Evolutionary conservation across 495 filamentous ascomycete genomes (phyloP).

Genomic region (Penicilliopsis zonata): DNA sequence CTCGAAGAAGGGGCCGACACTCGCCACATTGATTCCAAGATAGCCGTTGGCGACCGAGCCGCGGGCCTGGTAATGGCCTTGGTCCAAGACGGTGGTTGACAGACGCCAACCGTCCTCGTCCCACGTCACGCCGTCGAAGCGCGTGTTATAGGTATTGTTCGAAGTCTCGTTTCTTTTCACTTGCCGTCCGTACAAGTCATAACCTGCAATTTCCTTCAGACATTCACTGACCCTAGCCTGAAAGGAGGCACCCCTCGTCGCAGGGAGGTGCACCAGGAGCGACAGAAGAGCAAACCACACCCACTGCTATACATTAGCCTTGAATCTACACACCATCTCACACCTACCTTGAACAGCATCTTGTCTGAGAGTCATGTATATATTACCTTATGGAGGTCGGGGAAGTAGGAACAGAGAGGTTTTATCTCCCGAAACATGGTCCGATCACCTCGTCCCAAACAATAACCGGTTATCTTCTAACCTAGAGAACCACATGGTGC

Average conservation of each 20-base stretch:
- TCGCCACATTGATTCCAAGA: constrained; percentile 47
- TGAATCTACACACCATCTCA: too few relatives aligned
- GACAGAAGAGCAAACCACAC: constrained; percentile 3
- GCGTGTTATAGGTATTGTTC: constrained; percentile 29
- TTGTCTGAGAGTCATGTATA: too few relatives aligned
- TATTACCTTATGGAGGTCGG: too few relatives aligned
- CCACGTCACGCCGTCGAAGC: constrained; percentile 45
- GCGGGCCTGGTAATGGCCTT: constrained; percentile 51
- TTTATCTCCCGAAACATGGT: too few relatives aligned
- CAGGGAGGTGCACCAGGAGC: constrained; percentile 6
- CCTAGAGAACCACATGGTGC: too few relatives aligned
- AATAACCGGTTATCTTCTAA: too few relatives aligned
- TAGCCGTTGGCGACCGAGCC: constrained; percentile 55
- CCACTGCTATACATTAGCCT: too few relatives aligned
- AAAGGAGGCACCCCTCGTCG: constrained; percentile 4
- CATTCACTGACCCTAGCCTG: constrained; percentile 6
- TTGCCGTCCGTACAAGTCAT: not conserved
- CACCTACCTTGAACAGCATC: too few relatives aligned
- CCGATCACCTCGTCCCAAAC: too few relatives aligned
- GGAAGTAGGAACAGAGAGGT: too few relatives aligned
- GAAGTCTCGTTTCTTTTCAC: constrained; percentile 6
- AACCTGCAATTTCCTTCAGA: constrained; percentile 6
- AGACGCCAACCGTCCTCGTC: constrained; percentile 52
- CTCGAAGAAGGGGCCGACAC: constrained; percentile 60
- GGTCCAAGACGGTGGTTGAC: constrained; percentile 39